Percentiles rank a stretch among this genome's conserved stretches.
phyloP scores from a whole-genome alignment of 2,329 filamentous ascomycete genomes.

The Lasiodiplodia theobromae region DNA sequence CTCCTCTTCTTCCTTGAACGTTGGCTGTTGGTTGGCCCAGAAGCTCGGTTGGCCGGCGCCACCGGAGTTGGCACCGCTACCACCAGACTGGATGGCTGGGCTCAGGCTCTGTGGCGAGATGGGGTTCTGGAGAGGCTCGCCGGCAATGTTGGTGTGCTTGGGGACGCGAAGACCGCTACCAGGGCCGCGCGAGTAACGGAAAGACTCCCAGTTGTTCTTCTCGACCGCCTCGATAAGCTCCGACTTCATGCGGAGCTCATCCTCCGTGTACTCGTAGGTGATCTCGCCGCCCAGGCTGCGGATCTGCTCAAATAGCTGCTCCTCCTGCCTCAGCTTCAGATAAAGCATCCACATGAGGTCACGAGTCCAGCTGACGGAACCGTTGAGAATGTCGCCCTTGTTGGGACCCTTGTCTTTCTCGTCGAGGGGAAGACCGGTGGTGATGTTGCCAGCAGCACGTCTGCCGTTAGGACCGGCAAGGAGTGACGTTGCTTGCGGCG shows the following conservation, averaged over 20 bases:
- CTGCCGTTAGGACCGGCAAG: conserved; percentile 85
- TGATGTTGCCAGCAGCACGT: conserved; percentile 84
- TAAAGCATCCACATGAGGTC: conserved; percentile 98
- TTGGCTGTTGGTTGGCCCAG: conserved; percentile 57
- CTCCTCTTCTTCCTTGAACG: conserved; percentile 90
- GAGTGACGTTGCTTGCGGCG: conserved; percentile 83
- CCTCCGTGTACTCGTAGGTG: conserved; percentile 69
- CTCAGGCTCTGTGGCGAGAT: conserved; percentile 65
- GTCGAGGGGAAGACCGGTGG: conserved; percentile 88
- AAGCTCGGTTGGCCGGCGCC: conserved; percentile 39
- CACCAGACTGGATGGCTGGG: conserved; percentile 68
- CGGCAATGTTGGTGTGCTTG: conserved; percentile 89
- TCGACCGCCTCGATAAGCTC: conserved; percentile 87
- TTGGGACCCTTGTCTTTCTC: conserved; percentile 99
- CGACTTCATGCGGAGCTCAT: conserved; percentile 93
- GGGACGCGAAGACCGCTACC: conserved; percentile 90
- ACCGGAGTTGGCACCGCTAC: conserved; percentile 59
- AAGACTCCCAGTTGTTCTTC: conserved; percentile 77
- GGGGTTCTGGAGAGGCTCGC: conserved; percentile 70
- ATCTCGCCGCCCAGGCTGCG: conserved; percentile 57
- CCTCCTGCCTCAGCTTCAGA: conserved; percentile 86
- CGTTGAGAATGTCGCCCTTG: conserved; percentile 98
- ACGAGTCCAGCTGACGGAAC: conserved; percentile 94
- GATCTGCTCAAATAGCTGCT: conserved; percentile 75
- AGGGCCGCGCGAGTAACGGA: conserved; percentile 82